phyloP scores from a whole-genome alignment of 768 basidiomycete species.

The Piloderma croceum region DNA sequence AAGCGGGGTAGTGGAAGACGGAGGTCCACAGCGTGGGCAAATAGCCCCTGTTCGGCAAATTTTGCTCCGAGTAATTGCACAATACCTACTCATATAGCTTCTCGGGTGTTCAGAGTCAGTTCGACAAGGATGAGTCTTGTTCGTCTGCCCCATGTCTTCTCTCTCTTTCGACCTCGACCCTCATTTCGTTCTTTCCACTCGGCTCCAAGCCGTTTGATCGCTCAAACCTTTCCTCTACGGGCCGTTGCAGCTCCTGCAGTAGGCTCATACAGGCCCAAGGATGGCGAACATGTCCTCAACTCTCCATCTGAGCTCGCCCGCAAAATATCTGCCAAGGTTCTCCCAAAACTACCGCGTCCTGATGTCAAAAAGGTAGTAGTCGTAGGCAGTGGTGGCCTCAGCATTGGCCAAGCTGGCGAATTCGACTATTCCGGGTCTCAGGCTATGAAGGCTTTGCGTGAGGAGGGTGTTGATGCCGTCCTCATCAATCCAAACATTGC shows the following conservation, averaged over 20 bases:
- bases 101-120: too few relatives aligned
- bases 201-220: constrained; percentile 30
- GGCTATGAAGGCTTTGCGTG: constrained; percentile 94
- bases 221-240: constrained; percentile 48
- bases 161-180: background rate
- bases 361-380: constrained; percentile 94
- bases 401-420: constrained; percentile 98
- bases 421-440: constrained; percentile 99
- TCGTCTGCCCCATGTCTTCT: background rate
- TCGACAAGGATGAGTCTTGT: background rate
- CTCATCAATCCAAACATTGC: constrained; percentile 99
- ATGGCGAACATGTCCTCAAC: constrained; percentile 72
- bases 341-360: constrained; percentile 86
- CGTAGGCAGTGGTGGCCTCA: constrained; percentile 92
- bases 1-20: too few relatives aligned
- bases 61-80: too few relatives aligned
- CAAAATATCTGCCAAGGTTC: constrained; percentile 87
- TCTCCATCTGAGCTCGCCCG: constrained; percentile 94
- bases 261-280: constrained; percentile 59
- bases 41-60: too few relatives aligned
- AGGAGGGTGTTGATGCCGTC: constrained; percentile 90
- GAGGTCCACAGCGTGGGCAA: too few relatives aligned
- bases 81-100: too few relatives aligned
- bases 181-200: constrained; percentile 47
- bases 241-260: constrained; percentile 75